A percentile compares a stretch with the other conserved stretches of the same genome.
Conservation (phyloP, 2,329 filamentous ascomycete species). For the Chalara sp. region DNA sequence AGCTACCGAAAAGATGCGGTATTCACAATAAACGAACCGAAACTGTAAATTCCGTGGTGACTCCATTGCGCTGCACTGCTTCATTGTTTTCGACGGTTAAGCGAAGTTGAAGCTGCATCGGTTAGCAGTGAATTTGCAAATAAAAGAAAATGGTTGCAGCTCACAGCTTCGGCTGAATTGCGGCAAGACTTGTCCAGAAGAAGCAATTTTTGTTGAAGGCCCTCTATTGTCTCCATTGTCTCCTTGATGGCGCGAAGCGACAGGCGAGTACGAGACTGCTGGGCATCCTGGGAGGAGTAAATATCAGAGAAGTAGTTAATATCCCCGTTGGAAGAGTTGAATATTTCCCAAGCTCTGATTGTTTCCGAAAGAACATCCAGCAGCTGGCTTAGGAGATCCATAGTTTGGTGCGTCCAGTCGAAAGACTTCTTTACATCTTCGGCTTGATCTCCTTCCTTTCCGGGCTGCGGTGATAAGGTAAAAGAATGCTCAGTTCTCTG, state of each 20-base stretch:
- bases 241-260: background rate
- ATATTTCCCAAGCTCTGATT: slow-evolving; percentile 1
- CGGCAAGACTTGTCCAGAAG: background rate
- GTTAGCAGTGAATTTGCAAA: background rate
- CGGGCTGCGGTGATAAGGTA: background rate
- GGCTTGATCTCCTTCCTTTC: background rate
- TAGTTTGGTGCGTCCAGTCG: slow-evolving; percentile 4
- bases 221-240: background rate
- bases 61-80: slow-evolving; percentile 1
- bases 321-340: background rate
- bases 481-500: background rate
- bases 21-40: background rate
- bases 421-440: slow-evolving; percentile 1
- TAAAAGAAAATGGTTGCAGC: background rate
- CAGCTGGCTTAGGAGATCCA: background rate
- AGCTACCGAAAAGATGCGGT: background rate
- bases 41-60: slow-evolving; percentile 1
- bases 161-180: background rate
- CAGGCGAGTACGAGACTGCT: background rate
- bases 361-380: slow-evolving; percentile 1
- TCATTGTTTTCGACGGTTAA: slow-evolving; percentile 2
- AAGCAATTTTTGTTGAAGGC: background rate
- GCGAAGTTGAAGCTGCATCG: slow-evolving; percentile 3
- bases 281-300: background rate
- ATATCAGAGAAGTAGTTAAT: slow-evolving; percentile 1